Base-by-base conservation (phyloP, 1,284 basidiomycete genomes). In the Erythrobasidium hasegawianum region DNA sequence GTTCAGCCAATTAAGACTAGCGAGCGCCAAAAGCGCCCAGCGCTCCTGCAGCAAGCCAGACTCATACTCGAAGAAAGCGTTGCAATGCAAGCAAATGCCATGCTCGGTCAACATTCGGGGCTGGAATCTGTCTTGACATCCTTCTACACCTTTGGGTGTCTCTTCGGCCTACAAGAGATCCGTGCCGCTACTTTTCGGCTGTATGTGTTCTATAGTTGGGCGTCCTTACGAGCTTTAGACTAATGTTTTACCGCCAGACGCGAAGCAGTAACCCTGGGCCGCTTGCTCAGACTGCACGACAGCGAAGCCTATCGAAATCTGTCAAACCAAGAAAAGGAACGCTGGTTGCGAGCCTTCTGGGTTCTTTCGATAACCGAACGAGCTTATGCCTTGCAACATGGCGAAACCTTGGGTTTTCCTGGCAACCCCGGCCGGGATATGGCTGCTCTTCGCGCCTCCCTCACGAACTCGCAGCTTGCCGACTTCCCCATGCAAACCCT, bases 351-450 rank as follows among this genome's bases (percentile, higher is more conserved):
- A 14, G 71, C 72, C 0, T 75, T 75, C 49, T 74, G 74, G 59
- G 61, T 75, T 27, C 70, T 75, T 7, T 74, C 72, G 41, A 75
- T 75, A 59, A 75, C 74, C 1, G 74, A 75, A 57, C 56, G 61
- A 20, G 61, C 61, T 22, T 64, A 64, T 49, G 61, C 54, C 13
- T 24, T 64, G 24, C 61, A 64, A 40, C 61, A 47, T 41, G 61
- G 61, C 14, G 54, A 64, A 39, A 22, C 7, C 22, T 45, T 64
- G 10, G 45, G 38, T 1, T 56, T 64, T 33, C 61, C 54, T 24
- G 61, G 61, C 24, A 33, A 38, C 7, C 61, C 61, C 1, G 40
- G 40, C 13, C 40, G 40, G 3, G 40, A 57, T 54, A 64, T 64
- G 61, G 39, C 38, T 24, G 54, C 39, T 9, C 29, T 64, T 2